Evolutionary conservation across 2,329 filamentous ascomycete species (phyloP).

Genomic region (Colletotrichum eremochloae): DNA sequence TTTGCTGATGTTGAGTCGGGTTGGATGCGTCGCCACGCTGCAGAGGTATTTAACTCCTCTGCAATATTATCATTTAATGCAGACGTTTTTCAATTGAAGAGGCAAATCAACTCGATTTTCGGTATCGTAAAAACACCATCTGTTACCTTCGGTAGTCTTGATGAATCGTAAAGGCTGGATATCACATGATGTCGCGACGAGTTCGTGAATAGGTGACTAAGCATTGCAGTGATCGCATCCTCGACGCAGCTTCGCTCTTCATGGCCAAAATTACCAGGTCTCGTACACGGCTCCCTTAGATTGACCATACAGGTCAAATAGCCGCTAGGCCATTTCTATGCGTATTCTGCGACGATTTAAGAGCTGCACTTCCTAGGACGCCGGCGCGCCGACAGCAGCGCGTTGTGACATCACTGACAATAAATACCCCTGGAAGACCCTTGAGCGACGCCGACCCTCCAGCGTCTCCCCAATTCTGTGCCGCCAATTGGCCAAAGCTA

Average conservation of each 20-base stretch:
- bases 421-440: constrained; percentile 24
- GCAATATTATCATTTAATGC: not conserved
- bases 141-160: not conserved
- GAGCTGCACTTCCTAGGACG: not conserved
- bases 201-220: constrained; percentile 20
- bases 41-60: no score
- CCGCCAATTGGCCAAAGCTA: constrained; percentile 24
- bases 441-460: constrained; percentile 18
- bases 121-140: not conserved
- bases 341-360: not conserved
- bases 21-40: not conserved
- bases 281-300: not conserved
- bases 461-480: constrained; percentile 14
- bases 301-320: not conserved
- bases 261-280: no score
- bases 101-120: no score
- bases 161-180: not conserved
- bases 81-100: no score
- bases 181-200: constrained; percentile 38
- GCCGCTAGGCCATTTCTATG: not conserved
- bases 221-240: not conserved
- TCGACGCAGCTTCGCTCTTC: not conserved
- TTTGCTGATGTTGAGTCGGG: not conserved
- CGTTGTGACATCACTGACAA: constrained; percentile 28
- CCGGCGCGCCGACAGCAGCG: not conserved